Evolutionary conservation across 1,284 basidiomycete species (phyloP).

Genomic region (Sporisorium iseilematis-ciliati): DNA sequence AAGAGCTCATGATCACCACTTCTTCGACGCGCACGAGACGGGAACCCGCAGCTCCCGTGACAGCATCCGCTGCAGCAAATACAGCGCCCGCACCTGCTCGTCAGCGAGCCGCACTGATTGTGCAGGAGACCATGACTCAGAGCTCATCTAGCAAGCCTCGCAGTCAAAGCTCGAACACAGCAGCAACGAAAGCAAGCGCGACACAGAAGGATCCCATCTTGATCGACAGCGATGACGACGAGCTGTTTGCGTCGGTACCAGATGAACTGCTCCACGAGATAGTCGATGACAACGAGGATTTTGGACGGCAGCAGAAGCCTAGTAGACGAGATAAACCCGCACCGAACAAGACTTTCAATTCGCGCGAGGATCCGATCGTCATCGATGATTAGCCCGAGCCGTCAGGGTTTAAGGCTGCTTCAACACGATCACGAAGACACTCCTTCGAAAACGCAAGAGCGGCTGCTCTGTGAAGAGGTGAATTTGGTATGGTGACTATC

Average conservation of each 20-base stretch:
- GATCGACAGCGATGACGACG: constrained; percentile 47
- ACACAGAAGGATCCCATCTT: constrained; percentile 30
- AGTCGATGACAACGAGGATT: not conserved
- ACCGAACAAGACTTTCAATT: not conserved
- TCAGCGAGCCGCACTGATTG: not conserved
- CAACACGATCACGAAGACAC: not conserved
- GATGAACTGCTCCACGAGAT: constrained; percentile 5
- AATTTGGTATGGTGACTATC: constrained; percentile 1
- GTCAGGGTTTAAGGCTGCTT: not conserved
- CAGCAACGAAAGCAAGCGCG: not conserved
- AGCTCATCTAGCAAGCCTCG: constrained; percentile 6
- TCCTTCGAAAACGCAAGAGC: not conserved
- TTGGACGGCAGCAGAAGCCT: not conserved
- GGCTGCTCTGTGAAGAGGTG: not conserved
- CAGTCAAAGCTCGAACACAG: constrained; percentile 12
- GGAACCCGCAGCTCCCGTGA: not conserved
- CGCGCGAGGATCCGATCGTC: constrained; percentile 38
- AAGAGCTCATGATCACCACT: constrained; percentile 7
- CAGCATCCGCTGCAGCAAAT: not conserved
- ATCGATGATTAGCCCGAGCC: constrained; percentile 48
- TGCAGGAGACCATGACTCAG: constrained; percentile 20
- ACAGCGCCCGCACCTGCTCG: not conserved
- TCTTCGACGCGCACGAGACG: not conserved
- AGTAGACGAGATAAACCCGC: not conserved
- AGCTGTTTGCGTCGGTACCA: constrained; percentile 9